Evolutionary conservation across 1,284 basidiomycete genomes (phyloP).

Genomic region (Trichosporon sp.): DNA sequence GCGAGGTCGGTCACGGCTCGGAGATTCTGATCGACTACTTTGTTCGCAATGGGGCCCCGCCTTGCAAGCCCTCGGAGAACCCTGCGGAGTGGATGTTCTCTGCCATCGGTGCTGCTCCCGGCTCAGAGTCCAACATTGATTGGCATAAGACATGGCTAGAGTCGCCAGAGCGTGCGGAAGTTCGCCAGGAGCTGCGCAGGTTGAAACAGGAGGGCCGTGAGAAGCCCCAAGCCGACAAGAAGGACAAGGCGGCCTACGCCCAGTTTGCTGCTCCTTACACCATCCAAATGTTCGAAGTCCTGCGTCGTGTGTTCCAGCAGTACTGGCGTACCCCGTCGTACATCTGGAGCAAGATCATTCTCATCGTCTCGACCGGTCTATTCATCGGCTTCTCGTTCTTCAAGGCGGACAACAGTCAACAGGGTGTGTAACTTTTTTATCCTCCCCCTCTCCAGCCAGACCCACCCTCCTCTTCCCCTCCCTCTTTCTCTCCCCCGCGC

Average conservation of each 20-base stretch:
- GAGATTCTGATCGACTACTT: constrained; percentile 42
- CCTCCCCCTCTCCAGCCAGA: neutral
- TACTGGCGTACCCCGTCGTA: constrained; percentile 66
- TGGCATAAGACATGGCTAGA: constrained; percentile 67
- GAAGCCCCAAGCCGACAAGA: constrained; percentile 11
- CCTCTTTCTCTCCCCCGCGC: too few species aligned
- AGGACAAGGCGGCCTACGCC: constrained; percentile 41
- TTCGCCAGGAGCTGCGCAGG: constrained; percentile 48
- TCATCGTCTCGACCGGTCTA: constrained; percentile 46
- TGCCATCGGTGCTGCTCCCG: constrained; percentile 67
- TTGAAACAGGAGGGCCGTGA: constrained; percentile 44
- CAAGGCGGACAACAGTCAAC: constrained; percentile 59
- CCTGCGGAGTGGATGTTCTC: constrained; percentile 38
- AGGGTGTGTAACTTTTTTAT: constrained; percentile 41
- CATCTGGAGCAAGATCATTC: constrained; percentile 64
- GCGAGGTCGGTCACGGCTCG: constrained; percentile 33
- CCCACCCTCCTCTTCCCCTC: too few species aligned
- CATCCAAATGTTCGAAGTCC: constrained; percentile 55
- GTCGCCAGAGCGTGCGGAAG: constrained; percentile 45
- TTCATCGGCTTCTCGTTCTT: constrained; percentile 58
- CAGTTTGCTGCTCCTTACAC: constrained; percentile 56
- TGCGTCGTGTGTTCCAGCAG: constrained; percentile 54
- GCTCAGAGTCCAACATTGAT: constrained; percentile 55
- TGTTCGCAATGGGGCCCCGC: constrained; percentile 21
- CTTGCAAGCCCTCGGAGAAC: constrained; percentile 24